These are phyloP conservation scores for Botrytis galanthina DNA, from an alignment of 2,329 filamentous ascomycete genomes.

Conservation along the genomic window DNA sequence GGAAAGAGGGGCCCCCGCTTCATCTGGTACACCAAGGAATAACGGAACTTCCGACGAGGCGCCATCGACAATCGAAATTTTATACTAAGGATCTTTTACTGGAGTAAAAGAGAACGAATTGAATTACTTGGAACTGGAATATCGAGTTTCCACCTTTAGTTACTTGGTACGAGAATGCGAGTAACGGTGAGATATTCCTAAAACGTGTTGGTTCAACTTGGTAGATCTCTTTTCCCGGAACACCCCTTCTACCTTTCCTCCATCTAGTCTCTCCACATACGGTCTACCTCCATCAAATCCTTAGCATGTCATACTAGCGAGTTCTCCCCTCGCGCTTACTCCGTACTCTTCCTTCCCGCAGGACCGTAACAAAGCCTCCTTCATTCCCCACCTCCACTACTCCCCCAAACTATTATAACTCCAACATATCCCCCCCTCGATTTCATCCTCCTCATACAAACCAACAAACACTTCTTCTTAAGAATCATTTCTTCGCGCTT, in stretches of 20 bases:
- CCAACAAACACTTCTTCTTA: slow-evolving; percentile 5
- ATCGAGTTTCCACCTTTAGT: background rate
- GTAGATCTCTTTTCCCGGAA: slow-evolving; percentile 5
- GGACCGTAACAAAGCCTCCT: slow-evolving; percentile 1
- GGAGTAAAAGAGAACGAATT: background rate
- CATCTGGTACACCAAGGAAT: background rate
- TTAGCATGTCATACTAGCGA: background rate
- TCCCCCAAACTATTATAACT: slow-evolving; percentile 1
- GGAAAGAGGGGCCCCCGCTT: slow-evolving; percentile 10
- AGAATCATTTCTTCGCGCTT: background rate
- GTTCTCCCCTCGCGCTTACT: slow-evolving; percentile 1
- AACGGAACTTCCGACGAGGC: slow-evolving; percentile 4
- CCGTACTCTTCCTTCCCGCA: background rate
- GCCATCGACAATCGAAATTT: slow-evolving; percentile 10
- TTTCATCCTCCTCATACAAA: background rate
- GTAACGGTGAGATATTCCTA: slow-evolving; percentile 1
- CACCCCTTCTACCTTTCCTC: background rate
- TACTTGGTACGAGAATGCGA: background rate
- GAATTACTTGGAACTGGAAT: background rate
- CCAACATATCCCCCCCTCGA: background rate
- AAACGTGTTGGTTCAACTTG: background rate
- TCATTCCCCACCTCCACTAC: slow-evolving; percentile 1
- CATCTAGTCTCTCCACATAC: background rate
- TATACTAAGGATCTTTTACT: slow-evolving; percentile 1
- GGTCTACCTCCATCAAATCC: background rate